Conservation (phyloP, 2,329 filamentous ascomycete genomes). For the Aspergillus versicolor region DNA sequence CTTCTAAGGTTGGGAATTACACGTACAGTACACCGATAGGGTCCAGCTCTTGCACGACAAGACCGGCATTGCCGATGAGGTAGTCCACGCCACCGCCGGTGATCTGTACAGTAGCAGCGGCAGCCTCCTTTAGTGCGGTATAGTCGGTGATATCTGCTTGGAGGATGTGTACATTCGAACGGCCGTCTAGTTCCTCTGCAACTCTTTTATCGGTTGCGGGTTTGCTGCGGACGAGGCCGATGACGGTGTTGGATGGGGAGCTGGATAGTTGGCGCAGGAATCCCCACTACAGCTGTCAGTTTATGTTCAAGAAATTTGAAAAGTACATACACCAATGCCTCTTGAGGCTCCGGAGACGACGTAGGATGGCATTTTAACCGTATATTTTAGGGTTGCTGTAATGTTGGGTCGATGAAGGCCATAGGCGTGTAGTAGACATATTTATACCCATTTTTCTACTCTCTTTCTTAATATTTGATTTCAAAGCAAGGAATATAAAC, state of each 20-base stretch:
- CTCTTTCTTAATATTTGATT: background rate
- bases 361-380: conserved; percentile 20
- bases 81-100: conserved; percentile 45
- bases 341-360: conserved; percentile 26
- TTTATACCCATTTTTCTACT: background rate
- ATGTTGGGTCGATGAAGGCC: no score
- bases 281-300: conserved; percentile 43
- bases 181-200: conserved; percentile 37
- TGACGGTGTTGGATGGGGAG: conserved; percentile 45
- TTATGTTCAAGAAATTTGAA: background rate
- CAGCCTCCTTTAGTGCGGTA: background rate
- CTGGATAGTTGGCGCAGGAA: conserved; percentile 50
- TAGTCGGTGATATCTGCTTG: conserved; percentile 47
- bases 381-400: background rate
- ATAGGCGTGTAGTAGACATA: background rate
- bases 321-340: conserved; percentile 21
- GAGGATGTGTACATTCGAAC: conserved; percentile 49
- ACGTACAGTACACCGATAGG: conserved; percentile 42
- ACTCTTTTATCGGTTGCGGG: conserved; percentile 46
- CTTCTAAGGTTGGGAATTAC: no score
- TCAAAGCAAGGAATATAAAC: background rate
- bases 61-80: conserved; percentile 53
- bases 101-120: conserved; percentile 17
- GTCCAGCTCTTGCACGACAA: conserved; percentile 29
- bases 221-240: conserved; percentile 53